A percentile compares a stretch with the other conserved stretches of the same genome.
Conservation (phyloP, 2,329 filamentous ascomycete genomes). For the Cordyceps javanica region DNA sequence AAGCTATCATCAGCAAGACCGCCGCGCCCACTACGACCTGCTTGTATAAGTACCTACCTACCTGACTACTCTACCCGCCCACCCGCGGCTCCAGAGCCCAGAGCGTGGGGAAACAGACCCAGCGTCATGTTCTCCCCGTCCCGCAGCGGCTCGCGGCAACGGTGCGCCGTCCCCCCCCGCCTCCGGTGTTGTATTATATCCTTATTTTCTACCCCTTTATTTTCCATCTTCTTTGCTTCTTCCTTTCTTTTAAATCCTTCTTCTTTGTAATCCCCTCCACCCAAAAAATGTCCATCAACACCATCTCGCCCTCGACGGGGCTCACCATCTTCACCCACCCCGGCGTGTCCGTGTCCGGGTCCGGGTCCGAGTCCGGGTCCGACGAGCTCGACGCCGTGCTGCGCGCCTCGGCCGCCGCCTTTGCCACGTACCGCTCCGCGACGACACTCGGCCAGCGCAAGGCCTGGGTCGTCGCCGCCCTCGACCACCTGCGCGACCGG, state of each 20-base stretch:
- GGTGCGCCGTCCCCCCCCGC: background rate
- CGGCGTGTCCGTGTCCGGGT: slow-evolving; percentile 50
- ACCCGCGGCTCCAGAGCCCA: background rate
- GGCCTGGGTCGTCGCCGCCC: slow-evolving; percentile 71
- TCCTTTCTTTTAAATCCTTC: background rate
- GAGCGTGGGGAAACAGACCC: background rate
- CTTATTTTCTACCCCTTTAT: too few relatives aligned
- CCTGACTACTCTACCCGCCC: too few relatives aligned
- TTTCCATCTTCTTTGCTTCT: background rate
- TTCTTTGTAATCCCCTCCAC: background rate
- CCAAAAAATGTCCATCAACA: slow-evolving; percentile 25
- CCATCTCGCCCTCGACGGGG: slow-evolving; percentile 66
- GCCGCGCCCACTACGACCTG: too few relatives aligned
- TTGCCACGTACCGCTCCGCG: slow-evolving; percentile 69
- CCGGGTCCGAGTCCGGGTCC: too few relatives aligned
- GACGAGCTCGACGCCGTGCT: slow-evolving; percentile 52
- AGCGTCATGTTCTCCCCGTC: background rate
- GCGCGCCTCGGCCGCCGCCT: slow-evolving; percentile 59
- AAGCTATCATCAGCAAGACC: too few relatives aligned
- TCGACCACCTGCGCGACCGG: slow-evolving; percentile 62
- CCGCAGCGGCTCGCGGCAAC: slow-evolving; percentile 8
- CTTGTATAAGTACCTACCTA: too few relatives aligned
- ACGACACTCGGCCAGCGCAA: slow-evolving; percentile 71
- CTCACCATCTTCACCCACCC: slow-evolving; percentile 56
- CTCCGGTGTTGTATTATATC: too few relatives aligned